Percentiles rank a stretch among this genome's conserved stretches.
These are phyloP conservation scores for Purshia tridentata DNA, from an alignment of 306 rosid species.

Conservation along the genomic window DNA sequence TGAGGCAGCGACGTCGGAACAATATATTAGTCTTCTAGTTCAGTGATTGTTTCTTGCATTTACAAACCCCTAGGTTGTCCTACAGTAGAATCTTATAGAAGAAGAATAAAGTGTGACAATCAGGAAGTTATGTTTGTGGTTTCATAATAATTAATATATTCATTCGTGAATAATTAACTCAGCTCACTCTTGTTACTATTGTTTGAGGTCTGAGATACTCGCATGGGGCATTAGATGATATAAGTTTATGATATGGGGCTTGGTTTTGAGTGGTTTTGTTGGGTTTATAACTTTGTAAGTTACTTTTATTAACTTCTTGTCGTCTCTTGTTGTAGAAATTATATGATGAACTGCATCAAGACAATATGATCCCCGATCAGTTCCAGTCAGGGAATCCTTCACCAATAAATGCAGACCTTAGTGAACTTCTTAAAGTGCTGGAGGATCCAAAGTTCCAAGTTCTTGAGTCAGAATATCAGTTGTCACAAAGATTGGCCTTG, in stretches of 20 bases:
- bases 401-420: slow-evolving; percentile 33
- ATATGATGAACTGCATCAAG: slow-evolving; percentile 39
- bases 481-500: slow-evolving; percentile 56
- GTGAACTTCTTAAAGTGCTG: slow-evolving; percentile 56
- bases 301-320: slow-evolving; percentile 15
- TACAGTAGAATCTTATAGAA: too few relatives aligned
- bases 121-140: neutral
- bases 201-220: neutral
- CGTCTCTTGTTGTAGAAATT: slow-evolving; percentile 46
- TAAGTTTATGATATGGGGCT: neutral
- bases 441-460: slow-evolving; percentile 61
- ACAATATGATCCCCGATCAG: slow-evolving; percentile 34
- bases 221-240: neutral
- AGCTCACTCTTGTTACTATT: neutral
- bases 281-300: neutral
- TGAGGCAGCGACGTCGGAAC: too few relatives aligned
- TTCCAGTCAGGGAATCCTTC: slow-evolving; percentile 49
- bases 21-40: too few relatives aligned
- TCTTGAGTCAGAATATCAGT: slow-evolving; percentile 64
- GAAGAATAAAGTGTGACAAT: neutral
- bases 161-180: neutral
- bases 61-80: too few relatives aligned
- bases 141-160: neutral
- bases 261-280: neutral
- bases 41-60: too few relatives aligned